Evolutionary conservation across 2,329 filamentous ascomycete genomes (phyloP).

Genomic region (Coleophoma crateriformis): DNA sequence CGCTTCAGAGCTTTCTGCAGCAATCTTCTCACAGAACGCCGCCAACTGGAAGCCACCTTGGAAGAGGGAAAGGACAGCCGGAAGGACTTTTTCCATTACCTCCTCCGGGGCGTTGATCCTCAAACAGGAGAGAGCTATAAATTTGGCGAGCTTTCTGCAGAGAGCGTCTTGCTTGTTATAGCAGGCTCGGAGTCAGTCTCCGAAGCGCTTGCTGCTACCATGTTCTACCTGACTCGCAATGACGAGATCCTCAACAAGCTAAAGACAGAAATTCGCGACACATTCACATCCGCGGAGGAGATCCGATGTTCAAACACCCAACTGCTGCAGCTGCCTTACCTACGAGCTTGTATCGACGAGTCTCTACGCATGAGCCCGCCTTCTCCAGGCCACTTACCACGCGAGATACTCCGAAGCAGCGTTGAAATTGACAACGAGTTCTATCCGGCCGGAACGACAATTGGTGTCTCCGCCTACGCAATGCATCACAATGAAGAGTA

Average conservation of each 20-base stretch:
- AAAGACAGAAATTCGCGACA: neutral
- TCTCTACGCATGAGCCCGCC: conserved; percentile 39
- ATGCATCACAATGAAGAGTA: conserved; percentile 17
- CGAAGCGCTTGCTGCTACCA: conserved; percentile 34
- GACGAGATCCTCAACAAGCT: conserved; percentile 1
- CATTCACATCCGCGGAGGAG: neutral
- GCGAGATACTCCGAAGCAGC: conserved; percentile 29
- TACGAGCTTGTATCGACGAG: conserved; percentile 40
- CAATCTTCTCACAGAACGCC: neutral
- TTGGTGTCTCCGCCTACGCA: conserved; percentile 31
- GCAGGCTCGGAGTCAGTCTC: conserved; percentile 37
- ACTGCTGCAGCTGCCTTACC: neutral
- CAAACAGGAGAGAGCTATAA: neutral
- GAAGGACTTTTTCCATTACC: neutral
- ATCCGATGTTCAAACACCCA: neutral
- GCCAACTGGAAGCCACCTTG: neutral
- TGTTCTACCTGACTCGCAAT: conserved; percentile 35
- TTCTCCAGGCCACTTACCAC: conserved; percentile 35
- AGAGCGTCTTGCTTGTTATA: conserved; percentile 2
- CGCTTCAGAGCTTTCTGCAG: neutral
- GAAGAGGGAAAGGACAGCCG: neutral
- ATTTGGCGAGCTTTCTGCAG: neutral
- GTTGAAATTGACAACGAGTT: conserved; percentile 16
- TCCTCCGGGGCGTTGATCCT: neutral
- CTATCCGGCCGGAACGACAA: conserved; percentile 21